Conservation (phyloP, 2,329 filamentous ascomycete genomes). For the Trichoderma lentiforme region DNA sequence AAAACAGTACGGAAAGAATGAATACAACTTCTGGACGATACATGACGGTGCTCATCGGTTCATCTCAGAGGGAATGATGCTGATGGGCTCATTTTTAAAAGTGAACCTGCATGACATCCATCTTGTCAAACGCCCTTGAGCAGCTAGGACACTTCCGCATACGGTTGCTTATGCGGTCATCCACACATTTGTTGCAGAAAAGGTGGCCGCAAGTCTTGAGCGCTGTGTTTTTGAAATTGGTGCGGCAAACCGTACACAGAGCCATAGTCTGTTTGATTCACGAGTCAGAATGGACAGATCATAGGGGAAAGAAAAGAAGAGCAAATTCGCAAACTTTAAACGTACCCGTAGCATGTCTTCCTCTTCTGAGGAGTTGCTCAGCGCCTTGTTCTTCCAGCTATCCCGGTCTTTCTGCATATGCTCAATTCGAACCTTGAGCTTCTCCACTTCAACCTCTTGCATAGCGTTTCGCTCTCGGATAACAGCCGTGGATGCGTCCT, state of each 20-base stretch:
- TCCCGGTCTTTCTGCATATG: constrained; percentile 80
- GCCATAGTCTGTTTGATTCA: constrained; percentile 33
- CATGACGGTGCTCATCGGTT: background rate
- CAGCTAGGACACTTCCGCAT: constrained; percentile 96
- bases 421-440: constrained; percentile 71
- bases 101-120: constrained; percentile 78
- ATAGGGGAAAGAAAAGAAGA: background rate
- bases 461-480: constrained; percentile 57
- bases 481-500: constrained; percentile 59
- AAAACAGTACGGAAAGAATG: background rate
- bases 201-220: constrained; percentile 93
- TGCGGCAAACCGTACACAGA: constrained; percentile 88
- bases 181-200: constrained; percentile 87
- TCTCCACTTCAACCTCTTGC: constrained; percentile 74
- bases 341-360: constrained; percentile 84
- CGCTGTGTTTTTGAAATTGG: constrained; percentile 89
- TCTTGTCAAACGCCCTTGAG: constrained; percentile 84
- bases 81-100: constrained; percentile 28
- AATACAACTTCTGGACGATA: background rate
- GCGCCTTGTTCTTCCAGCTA: constrained; percentile 76
- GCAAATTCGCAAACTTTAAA: constrained; percentile 25
- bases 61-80: background rate
- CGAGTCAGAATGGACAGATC: background rate
- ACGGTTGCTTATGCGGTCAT: constrained; percentile 82
- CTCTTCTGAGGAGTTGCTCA: constrained; percentile 76